Evolutionary conservation across 495 filamentous ascomycete species (phyloP), one percentile per base, ranked within the genome.

Genomic region (Penicillium argentinense): DNA sequence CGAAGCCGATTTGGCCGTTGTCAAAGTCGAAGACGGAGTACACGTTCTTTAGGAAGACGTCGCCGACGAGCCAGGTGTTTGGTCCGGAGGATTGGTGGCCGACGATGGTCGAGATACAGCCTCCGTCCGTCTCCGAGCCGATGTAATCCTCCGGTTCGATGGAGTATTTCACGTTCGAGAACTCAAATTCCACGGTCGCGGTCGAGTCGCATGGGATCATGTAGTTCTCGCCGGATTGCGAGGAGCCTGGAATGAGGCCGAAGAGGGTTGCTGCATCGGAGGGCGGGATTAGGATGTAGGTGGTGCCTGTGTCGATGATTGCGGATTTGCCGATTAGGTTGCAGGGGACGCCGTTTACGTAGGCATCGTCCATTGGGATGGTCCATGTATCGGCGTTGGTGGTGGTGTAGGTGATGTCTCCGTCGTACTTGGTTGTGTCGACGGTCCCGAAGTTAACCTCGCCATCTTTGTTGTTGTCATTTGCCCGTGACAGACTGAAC

Each of bases 11-110:
- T n/a, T 64, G 59, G 6, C 52, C 53, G 12, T 71, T 56, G 30
- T 75, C 88, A 27, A 76, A 79, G 61, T 95, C 89, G 55, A 95
- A 95, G 16, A 93, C 84, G 17, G 79, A 69, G 67, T 93, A 93
- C n/a, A 95, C 88, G 51, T 95, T 93, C 69, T 95, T 95, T 45
- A 95, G 64, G 54, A 95, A 95, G 4, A 85, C 78, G 53, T 91
- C 89, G 4, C 89, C 89, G 1, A 93, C 62, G 22, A 95, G 72
- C 89, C 90, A 93, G 62, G 73, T 63, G 37, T 74, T 56, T 12
- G 65, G 33, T 19, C 69, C 76, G 38, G 77, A 75, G 4, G 74
- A 65, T 47, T 72, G 63, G 13, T 70, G 54, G n/a, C 63, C 62
- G 5, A 77, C 56, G 45, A 93, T 79, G 32, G 84, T 88, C 57